Conservation (phyloP, 2,329 filamentous ascomycete species). For the Sarocladium strictum region DNA sequence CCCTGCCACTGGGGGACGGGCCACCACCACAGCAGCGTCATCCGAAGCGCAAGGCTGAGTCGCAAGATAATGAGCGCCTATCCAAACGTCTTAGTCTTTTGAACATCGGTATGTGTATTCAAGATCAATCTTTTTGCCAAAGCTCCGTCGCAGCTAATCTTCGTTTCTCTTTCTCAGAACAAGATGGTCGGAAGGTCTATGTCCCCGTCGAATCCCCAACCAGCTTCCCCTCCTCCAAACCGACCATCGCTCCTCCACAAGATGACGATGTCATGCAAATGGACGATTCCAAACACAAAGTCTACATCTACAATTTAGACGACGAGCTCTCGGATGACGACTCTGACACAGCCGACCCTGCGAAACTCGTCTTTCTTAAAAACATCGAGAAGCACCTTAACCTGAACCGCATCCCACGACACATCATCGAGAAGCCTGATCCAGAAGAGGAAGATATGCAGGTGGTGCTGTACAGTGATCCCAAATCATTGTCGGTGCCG, state of each 20-base stretch:
- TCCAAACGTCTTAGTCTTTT: constrained; percentile 79
- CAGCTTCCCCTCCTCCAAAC: constrained; percentile 12
- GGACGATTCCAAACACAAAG: constrained; percentile 78
- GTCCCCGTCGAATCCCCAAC: constrained; percentile 51
- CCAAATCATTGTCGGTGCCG: constrained; percentile 68
- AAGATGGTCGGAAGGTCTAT: constrained; percentile 58
- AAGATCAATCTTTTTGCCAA: neutral
- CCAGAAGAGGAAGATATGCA: constrained; percentile 56
- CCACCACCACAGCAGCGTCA: constrained; percentile 9
- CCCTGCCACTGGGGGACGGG: constrained; percentile 9
- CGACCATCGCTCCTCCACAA: neutral
- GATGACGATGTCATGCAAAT: constrained; percentile 66
- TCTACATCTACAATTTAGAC: constrained; percentile 89
- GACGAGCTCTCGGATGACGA: constrained; percentile 60
- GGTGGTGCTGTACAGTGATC: constrained; percentile 80
- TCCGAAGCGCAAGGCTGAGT: constrained; percentile 54
- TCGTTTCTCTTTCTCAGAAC: constrained; percentile 37
- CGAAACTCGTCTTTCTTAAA: constrained; percentile 70
- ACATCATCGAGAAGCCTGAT: constrained; percentile 53
- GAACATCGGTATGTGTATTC: constrained; percentile 62
- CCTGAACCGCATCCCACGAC: constrained; percentile 61
- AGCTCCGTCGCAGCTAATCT: neutral
- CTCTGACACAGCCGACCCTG: constrained; percentile 33
- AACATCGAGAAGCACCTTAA: constrained; percentile 79
- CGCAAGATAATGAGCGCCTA: constrained; percentile 63